Base-by-base conservation (phyloP, 2,329 filamentous ascomycete genomes). In the Clarireedia monteithiana region DNA sequence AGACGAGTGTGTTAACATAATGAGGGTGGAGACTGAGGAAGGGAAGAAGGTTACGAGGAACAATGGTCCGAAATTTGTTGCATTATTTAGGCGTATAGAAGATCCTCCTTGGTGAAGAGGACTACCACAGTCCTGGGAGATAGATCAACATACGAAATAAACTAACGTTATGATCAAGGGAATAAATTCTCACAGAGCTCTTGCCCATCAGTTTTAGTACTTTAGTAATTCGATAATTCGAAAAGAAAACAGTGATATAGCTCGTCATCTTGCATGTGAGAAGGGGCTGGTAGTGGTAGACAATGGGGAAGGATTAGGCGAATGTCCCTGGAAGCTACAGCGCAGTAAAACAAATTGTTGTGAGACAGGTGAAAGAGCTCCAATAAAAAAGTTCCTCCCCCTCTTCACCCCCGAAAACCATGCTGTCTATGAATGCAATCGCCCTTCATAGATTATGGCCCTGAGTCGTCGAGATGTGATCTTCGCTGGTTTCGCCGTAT, bases 31-130 rank as follows among this genome's bases (percentile, higher is more conserved):
- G 74, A 99, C 95, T 3, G 94, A 99, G 71, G 95, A 99, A 75
- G 90, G 91, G 36, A 96, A 96, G 77, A 99, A 99, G 75, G 94
- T 99, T 14, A 83, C 85, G 64, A 82, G 94, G 68, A 96, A 97
- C 73, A 83, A 88, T 44, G 94, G 94, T 0, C 82, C 84, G 68
- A 99, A 97, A 73, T 95, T 88, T 73, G 86, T 97, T 48, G 92
- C 91, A 42, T 82, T 95, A 50, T 99, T 94, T 70, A 81, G 87
- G 67, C 83, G 94, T 60, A 73, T 86, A 60, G 84, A 88, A 67
- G 66, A 70, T 60, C 68, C 67, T 50, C 62, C 66, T 80, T 88
- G 86, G 53, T 48, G 27, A 36, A 14, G 34, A 20, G 23, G 7
- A 24, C 6, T 14, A n/a, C 15, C 4, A 17, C 12, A 9, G 23